phyloP scores from a whole-genome alignment of 2,329 filamentous ascomycete species.

The Fusarium drepaniforme region DNA sequence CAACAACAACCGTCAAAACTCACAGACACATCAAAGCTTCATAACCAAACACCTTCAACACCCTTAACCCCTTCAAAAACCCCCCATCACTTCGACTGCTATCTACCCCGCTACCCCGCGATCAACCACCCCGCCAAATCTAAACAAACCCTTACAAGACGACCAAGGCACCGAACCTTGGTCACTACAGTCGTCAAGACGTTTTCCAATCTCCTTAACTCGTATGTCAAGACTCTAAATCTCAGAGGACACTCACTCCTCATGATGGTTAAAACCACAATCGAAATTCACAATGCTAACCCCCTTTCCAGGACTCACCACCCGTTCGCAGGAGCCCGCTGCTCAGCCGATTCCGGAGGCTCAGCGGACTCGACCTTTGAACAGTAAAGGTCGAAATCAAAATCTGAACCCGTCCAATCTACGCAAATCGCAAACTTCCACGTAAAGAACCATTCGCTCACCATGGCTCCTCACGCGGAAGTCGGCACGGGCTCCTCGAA shows the following conservation, averaged over 20 bases:
- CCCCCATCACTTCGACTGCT: constrained; percentile 22
- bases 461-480: constrained; percentile 94
- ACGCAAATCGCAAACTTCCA: constrained; percentile 38
- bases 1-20: constrained; percentile 25
- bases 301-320: constrained; percentile 79
- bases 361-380: constrained; percentile 76
- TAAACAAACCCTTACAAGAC: constrained; percentile 37
- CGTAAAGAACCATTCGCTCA: constrained; percentile 51
- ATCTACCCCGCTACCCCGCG: constrained; percentile 42
- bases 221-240: constrained; percentile 69
- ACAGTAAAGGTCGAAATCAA: constrained; percentile 62
- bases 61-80: constrained; percentile 15
- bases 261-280: background rate
- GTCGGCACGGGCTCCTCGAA: constrained; percentile 67
- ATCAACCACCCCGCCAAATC: constrained; percentile 36
- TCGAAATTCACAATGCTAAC: constrained; percentile 42
- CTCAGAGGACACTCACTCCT: background rate
- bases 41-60: constrained; percentile 6
- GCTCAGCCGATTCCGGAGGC: constrained; percentile 88
- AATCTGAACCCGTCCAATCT: constrained; percentile 45
- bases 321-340: constrained; percentile 96
- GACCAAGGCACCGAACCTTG: constrained; percentile 68
- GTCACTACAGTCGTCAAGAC: constrained; percentile 82
- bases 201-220: constrained; percentile 99
- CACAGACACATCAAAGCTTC: constrained; percentile 9